Base-by-base conservation (phyloP, 75 land plant genomes). In the Chamaecyparis obtusa region DNA sequence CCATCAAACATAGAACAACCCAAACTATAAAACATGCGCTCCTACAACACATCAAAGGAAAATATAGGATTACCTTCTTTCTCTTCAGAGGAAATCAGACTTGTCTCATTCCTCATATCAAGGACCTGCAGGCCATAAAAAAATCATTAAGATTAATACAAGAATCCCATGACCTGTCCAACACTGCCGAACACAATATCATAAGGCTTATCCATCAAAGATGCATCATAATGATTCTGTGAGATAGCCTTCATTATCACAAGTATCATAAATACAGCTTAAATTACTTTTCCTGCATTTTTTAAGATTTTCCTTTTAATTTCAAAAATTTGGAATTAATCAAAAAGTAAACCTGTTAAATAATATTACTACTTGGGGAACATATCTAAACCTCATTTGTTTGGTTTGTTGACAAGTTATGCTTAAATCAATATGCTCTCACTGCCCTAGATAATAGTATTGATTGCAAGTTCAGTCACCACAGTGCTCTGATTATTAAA, bases 71-170 rank as follows among this genome's bases (percentile, higher is more conserved):
- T 74, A 74, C 76, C 76, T 74, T 74, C 76, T 74, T 33, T 74
- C 76, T 74, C 76, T 74, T 74, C 76, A 11, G 36, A 74, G 13
- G 76, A 74, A 74, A 74, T 32, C 36, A 14, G 1, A 33, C 37
- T 33, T 74, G 76, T 32, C 13, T 74, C 76, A 36, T 32, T 74
- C 76, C 76, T 74, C 76, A 74, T 64, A 64, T 74, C 76, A 74
- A 74, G 37, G 33, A 74, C 36, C 76, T 74, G 76, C 76, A 11
- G 76, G 14, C 36, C 33, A 74, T 11, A 32, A 9, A 30, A 74
- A 9, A 44, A 30, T 30, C 14, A 11, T 13, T 33, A 33, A 74
- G 33, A 74, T 74, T 14, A 33, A 74, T 74, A 11, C 1, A 11
- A 74, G 36, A 74, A 74, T 13, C 3, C n/a, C 69, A 64, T 24